Evolutionary conservation across 495 filamentous ascomycete species (phyloP).

Genomic region (Hypoxylon lenormandii): DNA sequence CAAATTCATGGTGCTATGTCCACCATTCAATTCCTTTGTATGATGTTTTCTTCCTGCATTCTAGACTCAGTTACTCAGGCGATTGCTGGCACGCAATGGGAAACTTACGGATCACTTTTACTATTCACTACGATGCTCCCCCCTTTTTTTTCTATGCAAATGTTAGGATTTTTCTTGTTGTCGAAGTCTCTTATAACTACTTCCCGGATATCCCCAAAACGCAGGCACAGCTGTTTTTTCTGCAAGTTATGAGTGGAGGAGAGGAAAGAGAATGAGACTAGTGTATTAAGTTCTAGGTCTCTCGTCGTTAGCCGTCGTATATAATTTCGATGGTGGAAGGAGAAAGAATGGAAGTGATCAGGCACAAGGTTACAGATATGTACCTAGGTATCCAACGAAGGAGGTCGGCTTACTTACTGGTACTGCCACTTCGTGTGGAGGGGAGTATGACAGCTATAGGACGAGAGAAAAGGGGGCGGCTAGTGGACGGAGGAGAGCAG

Average conservation of each 20-base stretch:
- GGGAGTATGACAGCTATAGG: no score
- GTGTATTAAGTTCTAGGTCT: no score
- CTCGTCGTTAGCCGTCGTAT: no score
- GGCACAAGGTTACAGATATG: no score
- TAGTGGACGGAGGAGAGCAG: no score
- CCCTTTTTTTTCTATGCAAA: slow-evolving; percentile 25
- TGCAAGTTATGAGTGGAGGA: neutral
- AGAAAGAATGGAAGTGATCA: no score
- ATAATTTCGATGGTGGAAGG: no score
- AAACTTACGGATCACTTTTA: slow-evolving; percentile 26
- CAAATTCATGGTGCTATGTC: slow-evolving; percentile 37
- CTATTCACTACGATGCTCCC: slow-evolving; percentile 19
- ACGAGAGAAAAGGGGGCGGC: no score
- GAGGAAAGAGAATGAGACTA: neutral
- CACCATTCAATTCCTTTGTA: slow-evolving; percentile 48
- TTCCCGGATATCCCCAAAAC: slow-evolving; percentile 32
- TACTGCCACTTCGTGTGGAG: no score
- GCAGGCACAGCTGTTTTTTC: neutral
- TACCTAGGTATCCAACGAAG: no score
- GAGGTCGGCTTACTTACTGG: no score
- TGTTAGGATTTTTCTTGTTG: slow-evolving; percentile 38
- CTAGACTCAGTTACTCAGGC: slow-evolving; percentile 40
- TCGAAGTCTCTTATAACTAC: neutral
- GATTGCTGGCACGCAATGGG: slow-evolving; percentile 45
- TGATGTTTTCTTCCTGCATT: slow-evolving; percentile 29